Conservation (phyloP, 1,139 yeast genomes). For the Diutina mesorugosa region DNA sequence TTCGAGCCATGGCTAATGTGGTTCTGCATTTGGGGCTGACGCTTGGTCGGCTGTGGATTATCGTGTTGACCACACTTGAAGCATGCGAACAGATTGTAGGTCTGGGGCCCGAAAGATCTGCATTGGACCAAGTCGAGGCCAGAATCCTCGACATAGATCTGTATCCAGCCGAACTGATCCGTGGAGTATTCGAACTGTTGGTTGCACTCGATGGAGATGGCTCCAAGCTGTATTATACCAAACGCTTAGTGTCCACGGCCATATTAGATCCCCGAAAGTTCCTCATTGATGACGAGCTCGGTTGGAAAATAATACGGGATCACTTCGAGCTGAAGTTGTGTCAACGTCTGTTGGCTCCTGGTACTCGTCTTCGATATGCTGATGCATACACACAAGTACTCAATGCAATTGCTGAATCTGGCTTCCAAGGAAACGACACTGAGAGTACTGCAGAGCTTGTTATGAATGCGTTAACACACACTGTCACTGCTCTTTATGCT, state of each 20-base stretch:
- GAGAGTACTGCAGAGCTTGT: not conserved
- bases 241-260: not conserved
- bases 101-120: not conserved
- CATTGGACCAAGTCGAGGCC: not conserved
- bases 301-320: not conserved
- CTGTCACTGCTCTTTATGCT: not conserved
- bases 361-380: not conserved
- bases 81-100: not conserved
- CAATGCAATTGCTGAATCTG: not conserved
- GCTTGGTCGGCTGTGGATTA: not conserved
- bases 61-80: not conserved
- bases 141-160: not conserved
- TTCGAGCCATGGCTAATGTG: conserved; percentile 1
- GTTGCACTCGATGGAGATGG: not conserved
- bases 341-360: not conserved
- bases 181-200: conserved; percentile 1
- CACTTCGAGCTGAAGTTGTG: not conserved
- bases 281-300: not conserved
- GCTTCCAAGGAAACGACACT: not conserved
- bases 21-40: conserved; percentile 1
- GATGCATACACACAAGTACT: not conserved
- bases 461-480: not conserved
- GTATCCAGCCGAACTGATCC: not conserved
- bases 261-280: not conserved
- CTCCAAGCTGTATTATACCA: not conserved